Evolutionary conservation across 768 basidiomycete species (phyloP).

Genomic region (Suillus ampliporus): DNA sequence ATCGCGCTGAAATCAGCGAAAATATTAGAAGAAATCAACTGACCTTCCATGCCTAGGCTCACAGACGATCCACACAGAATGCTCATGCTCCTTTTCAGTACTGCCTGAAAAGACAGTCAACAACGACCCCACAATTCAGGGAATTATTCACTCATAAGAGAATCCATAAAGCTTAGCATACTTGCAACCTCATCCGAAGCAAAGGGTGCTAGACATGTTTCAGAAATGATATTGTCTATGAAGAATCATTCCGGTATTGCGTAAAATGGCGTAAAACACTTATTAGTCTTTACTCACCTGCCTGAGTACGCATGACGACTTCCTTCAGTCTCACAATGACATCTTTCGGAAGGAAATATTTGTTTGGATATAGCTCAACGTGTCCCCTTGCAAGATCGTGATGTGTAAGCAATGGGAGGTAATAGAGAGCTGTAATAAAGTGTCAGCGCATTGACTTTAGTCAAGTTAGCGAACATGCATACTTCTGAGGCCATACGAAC

Average conservation of each 20-base stretch:
- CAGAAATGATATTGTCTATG: conserved; percentile 2
- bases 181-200: conserved; percentile 5
- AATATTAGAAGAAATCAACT: too few species aligned
- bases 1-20: too few species aligned
- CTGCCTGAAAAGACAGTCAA: not conserved
- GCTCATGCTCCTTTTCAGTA: not conserved
- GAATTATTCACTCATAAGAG: not conserved
- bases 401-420: not conserved
- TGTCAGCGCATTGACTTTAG: not conserved
- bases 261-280: not conserved
- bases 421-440: not conserved
- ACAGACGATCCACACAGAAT: conserved; percentile 6
- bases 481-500: not conserved
- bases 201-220: not conserved
- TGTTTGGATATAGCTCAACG: not conserved
- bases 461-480: not conserved
- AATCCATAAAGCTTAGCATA: conserved; percentile 3
- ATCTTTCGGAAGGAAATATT: not conserved
- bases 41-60: not conserved
- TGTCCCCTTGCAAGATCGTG: not conserved
- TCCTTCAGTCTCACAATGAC: not conserved
- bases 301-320: conserved; percentile 1
- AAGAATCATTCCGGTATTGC: not conserved
- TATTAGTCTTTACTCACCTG: not conserved
- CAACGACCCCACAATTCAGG: not conserved